phyloP scores from a whole-genome alignment of 1,139 yeast species.

The Taiozyma sp. region DNA sequence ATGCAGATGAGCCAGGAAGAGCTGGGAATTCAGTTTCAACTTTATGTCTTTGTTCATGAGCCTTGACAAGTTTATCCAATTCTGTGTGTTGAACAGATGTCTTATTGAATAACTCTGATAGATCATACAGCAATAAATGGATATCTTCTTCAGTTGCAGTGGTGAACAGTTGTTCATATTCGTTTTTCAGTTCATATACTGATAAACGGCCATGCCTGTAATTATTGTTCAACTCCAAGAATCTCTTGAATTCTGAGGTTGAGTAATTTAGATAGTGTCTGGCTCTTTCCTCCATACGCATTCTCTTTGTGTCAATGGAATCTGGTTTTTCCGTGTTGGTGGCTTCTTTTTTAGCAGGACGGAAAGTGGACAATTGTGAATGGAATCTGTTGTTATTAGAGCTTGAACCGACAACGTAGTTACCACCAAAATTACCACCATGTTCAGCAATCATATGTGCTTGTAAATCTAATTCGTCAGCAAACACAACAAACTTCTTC shows the following conservation, averaged over 20 bases:
- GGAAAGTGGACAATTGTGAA: slow-evolving; percentile 65
- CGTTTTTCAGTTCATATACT: slow-evolving; percentile 43
- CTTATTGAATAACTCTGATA: slow-evolving; percentile 48
- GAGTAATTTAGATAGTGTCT: slow-evolving; percentile 67
- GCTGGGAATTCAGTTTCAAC: slow-evolving; percentile 48
- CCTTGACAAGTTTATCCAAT: slow-evolving; percentile 30
- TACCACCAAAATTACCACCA: slow-evolving; percentile 50
- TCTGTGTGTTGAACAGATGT: slow-evolving; percentile 31
- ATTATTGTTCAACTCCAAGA: slow-evolving; percentile 43
- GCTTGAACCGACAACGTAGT: slow-evolving; percentile 39
- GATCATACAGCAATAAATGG: slow-evolving; percentile 48
- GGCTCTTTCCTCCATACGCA: slow-evolving; percentile 81
- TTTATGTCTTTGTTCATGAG: slow-evolving; percentile 25
- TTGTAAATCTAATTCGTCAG: slow-evolving; percentile 79
- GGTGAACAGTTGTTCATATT: slow-evolving; percentile 51
- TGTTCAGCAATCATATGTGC: slow-evolving; percentile 89
- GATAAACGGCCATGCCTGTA: slow-evolving; percentile 44
- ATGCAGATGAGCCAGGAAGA: slow-evolving; percentile 33
- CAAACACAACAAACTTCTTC: slow-evolving; percentile 85
- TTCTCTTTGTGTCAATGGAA: slow-evolving; percentile 47
- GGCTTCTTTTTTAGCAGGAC: slow-evolving; percentile 15
- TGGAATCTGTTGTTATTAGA: slow-evolving; percentile 43
- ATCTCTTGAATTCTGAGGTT: slow-evolving; percentile 40
- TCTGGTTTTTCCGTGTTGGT: slow-evolving; percentile 32
- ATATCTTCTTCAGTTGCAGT: slow-evolving; percentile 42